Evolutionary conservation across 2,329 filamentous ascomycete genomes (phyloP).

Genomic region (Leptographium procerum): DNA sequence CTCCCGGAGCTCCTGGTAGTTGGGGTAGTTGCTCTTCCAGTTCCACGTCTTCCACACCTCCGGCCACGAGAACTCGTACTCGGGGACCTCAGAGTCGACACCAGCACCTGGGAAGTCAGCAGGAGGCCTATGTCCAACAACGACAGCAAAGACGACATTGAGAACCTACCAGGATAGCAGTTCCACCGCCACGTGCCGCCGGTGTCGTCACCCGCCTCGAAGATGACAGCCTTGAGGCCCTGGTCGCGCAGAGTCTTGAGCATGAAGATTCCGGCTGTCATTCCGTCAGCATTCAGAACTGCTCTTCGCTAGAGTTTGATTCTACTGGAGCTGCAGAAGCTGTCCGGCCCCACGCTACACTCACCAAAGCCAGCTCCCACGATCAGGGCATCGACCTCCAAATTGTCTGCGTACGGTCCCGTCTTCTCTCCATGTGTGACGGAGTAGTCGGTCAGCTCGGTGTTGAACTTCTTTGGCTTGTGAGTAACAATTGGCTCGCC

Average conservation of each 20-base stretch:
- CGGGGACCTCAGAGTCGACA: conserved; percentile 41
- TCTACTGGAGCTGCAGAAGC: too few relatives aligned
- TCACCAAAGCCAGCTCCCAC: conserved; percentile 34
- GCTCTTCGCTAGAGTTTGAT: too few relatives aligned
- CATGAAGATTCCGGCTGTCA: conserved; percentile 33
- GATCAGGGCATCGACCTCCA: conserved; percentile 32
- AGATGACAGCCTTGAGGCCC: conserved; percentile 35
- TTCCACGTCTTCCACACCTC: conserved; percentile 44
- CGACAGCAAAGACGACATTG: neutral
- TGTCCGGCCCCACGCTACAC: conserved; percentile 1
- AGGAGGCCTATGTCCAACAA: neutral
- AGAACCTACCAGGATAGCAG: conserved; percentile 32
- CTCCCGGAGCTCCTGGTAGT: conserved; percentile 35
- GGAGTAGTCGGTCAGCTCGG: conserved; percentile 28
- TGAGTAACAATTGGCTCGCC: conserved; percentile 7
- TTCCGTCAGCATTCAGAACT: neutral
- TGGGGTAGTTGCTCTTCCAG: conserved; percentile 42
- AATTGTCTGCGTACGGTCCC: conserved; percentile 29
- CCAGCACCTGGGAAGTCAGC: conserved; percentile 22
- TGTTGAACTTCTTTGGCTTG: conserved; percentile 26
- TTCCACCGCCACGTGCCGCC: conserved; percentile 48
- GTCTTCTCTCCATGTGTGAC: conserved; percentile 17
- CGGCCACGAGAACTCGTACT: conserved; percentile 42
- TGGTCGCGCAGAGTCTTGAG: conserved; percentile 39
- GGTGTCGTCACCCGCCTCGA: conserved; percentile 38